phyloP scores from a whole-genome alignment of 495 filamentous ascomycete species.

The Aspergillus sparsus region DNA sequence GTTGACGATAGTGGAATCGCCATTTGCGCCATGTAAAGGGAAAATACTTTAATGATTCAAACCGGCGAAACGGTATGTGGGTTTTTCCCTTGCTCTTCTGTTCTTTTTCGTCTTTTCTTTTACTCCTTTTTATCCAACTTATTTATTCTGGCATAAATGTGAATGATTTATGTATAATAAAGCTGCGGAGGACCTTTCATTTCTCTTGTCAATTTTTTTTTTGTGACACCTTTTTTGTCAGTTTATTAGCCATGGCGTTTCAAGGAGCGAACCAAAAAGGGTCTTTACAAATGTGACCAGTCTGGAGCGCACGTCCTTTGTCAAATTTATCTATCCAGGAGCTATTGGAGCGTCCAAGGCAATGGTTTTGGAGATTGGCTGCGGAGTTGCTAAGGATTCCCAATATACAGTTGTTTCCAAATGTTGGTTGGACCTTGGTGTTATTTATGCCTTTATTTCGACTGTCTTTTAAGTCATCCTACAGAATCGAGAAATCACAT shows the following conservation, averaged over 20 bases:
- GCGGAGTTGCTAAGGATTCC: background rate
- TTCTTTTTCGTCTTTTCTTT: no score
- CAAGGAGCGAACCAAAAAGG: constrained; percentile 28
- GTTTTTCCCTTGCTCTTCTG: no score
- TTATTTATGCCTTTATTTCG: background rate
- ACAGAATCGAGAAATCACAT: no score
- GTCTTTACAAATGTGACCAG: constrained; percentile 11
- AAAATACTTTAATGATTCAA: constrained; percentile 14
- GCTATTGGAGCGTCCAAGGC: constrained; percentile 1
- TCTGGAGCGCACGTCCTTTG: constrained; percentile 7
- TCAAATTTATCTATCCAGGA: background rate
- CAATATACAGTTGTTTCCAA: background rate
- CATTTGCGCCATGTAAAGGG: constrained; percentile 31
- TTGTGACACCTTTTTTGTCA: constrained; percentile 22
- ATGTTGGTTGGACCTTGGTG: background rate
- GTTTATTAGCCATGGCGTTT: constrained; percentile 42
- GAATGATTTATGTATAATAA: constrained; percentile 27
- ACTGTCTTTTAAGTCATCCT: no score
- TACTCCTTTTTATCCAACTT: background rate
- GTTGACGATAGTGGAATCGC: constrained; percentile 31
- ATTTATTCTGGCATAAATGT: constrained; percentile 25
- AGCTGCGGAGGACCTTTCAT: constrained; percentile 13
- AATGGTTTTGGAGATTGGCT: background rate
- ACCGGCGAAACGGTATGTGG: constrained; percentile 17
- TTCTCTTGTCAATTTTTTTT: constrained; percentile 15